Evolutionary conservation across 495 filamentous ascomycete species (phyloP).

Genomic region (Neurospora sp.): DNA sequence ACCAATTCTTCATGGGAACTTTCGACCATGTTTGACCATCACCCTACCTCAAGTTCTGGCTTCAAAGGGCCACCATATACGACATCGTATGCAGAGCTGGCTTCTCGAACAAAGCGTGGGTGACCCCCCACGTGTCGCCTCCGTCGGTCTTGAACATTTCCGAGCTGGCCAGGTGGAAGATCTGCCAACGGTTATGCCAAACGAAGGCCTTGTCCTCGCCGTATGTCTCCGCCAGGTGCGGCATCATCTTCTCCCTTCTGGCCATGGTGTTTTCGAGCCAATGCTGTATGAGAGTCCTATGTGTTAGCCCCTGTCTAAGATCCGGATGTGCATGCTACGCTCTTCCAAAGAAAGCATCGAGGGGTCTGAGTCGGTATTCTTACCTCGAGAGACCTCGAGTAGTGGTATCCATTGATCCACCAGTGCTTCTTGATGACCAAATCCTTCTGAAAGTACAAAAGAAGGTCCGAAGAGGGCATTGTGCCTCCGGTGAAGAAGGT

Average conservation of each 20-base stretch:
- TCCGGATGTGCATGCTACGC: neutral
- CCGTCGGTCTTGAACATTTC: slow-evolving; percentile 53
- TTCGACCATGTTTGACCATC: neutral
- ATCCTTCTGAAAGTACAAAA: slow-evolving; percentile 56
- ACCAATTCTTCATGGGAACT: neutral
- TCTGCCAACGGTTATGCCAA: slow-evolving; percentile 59
- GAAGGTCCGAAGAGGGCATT: slow-evolving; percentile 56
- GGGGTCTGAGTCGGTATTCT: slow-evolving; percentile 5
- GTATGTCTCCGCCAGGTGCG: slow-evolving; percentile 49
- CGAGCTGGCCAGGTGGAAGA: slow-evolving; percentile 59
- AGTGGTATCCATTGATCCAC: slow-evolving; percentile 56
- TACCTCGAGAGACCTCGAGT: slow-evolving; percentile 57
- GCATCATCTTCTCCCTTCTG: slow-evolving; percentile 47
- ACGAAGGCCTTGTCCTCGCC: slow-evolving; percentile 41
- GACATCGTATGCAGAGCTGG: neutral
- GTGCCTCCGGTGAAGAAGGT: slow-evolving; percentile 62
- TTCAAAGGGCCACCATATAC: neutral
- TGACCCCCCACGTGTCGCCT: slow-evolving; percentile 55
- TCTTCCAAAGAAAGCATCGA: neutral
- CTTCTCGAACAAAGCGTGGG: slow-evolving; percentile 54
- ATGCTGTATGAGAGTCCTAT: slow-evolving; percentile 30
- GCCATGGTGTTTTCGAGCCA: slow-evolving; percentile 46
- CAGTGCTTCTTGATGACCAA: slow-evolving; percentile 48
- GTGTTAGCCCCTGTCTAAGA: slow-evolving; percentile 1
- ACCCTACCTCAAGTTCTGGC: too few species aligned